A percentile compares a stretch with the other conserved stretches of the same genome.
phyloP scores from a whole-genome alignment of 176 grass and related monocot genomes.

The Melocanna baccifera region DNA sequence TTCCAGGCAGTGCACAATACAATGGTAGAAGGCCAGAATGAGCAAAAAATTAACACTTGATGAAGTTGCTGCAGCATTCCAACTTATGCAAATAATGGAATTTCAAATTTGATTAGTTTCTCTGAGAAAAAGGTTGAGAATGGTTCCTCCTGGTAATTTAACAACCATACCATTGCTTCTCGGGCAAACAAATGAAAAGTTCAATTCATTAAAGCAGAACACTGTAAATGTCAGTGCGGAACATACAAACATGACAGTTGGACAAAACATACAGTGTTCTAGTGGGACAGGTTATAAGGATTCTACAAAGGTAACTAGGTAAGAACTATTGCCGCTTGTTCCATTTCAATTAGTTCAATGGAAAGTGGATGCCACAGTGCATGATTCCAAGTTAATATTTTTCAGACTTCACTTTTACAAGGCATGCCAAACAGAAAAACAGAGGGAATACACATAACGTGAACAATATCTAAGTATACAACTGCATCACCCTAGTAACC shows the following conservation, averaged over 20 bases:
- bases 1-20: not conserved
- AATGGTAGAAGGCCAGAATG: not conserved
- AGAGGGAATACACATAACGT: constrained; percentile 6
- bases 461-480: constrained; percentile 1
- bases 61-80: not conserved
- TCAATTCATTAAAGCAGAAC: constrained; percentile 1
- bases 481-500: constrained; percentile 16
- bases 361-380: not conserved
- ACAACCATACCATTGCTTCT: not conserved
- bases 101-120: not conserved
- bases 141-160: not conserved
- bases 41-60: not conserved
- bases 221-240: not conserved
- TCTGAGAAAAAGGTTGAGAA: not conserved
- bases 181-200: not conserved
- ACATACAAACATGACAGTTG: not conserved
- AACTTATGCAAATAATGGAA: not conserved
- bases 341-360: constrained; percentile 8
- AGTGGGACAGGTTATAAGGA: constrained; percentile 5
- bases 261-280: not conserved
- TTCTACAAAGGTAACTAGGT: not conserved
- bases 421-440: constrained; percentile 9
- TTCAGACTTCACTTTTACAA: not conserved
- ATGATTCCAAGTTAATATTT: not conserved
- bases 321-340: not conserved